Base-by-base conservation (phyloP, 2,329 filamentous ascomycete species). In the Aspergillus quadricinctus region DNA sequence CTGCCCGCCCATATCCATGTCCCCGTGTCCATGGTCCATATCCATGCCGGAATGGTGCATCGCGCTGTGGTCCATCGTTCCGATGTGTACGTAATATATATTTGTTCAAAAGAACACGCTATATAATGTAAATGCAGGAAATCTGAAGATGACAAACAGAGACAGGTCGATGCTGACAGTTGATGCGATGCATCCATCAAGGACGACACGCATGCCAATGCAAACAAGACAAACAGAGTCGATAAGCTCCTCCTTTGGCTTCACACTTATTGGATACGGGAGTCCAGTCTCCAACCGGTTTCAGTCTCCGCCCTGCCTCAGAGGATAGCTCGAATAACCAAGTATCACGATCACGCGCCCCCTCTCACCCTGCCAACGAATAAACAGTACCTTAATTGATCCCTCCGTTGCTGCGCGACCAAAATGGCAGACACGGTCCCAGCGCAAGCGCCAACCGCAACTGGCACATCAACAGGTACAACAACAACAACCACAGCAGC, bases 1-100 rank as follows among this genome's bases (percentile, higher is more conserved):
- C 80, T 86, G 85, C 54, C 71, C 75, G 31, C 79, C 79, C 81
- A 84, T 86, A 71, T 80, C 81, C 79, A 82, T 82, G 64, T 77
- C 76, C 29, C 78, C 79, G 67, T 83, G 82, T 31, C 46, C 60
- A 59, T 77, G 74, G 56, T 70, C 72, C 78, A 82, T 83, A 54
- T 72, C 63, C 66, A 69, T 69, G 19, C 51, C 56, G 43, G 58
- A 57, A 41, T 65, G 61, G 53, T 72, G 69, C 67, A 70, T 70
- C 23, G 70, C 67, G 31, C 31, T 37, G 63, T 75, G 72, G 53
- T 75, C 72, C 73, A 76, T 73, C 5, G 5, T 49, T 41, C 27
- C 23, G 14, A 49, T 50, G 23, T 3, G 1, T 19, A 19, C n/a
- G 23, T 14, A 8, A 43, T n/a, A 21, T 31, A 45, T 28, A 37